A percentile compares a stretch with the other conserved stretches of the same genome.
Evolutionary conservation across 176 grass and related monocot species (phyloP).

Genomic region (Bothriochloa decipiens): DNA sequence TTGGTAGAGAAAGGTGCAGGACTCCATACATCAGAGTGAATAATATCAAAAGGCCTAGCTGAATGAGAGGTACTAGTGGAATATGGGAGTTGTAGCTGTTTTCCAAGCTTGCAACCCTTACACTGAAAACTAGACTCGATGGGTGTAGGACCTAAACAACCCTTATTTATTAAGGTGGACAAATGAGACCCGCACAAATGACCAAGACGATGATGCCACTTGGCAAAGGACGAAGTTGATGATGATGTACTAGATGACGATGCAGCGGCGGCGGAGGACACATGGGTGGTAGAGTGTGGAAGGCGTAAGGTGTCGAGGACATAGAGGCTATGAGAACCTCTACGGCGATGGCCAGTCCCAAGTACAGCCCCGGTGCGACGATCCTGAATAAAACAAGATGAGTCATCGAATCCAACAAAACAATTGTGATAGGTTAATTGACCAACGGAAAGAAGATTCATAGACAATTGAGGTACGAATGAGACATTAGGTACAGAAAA

Average conservation of each 20-base stretch:
- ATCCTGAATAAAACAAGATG: not conserved
- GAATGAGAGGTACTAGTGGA: not conserved
- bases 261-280: not conserved
- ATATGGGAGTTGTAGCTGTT: not conserved
- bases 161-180: no score
- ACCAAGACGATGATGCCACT: not conserved
- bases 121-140: not conserved
- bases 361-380: not conserved
- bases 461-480: not conserved
- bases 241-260: not conserved
- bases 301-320: not conserved
- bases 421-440: not conserved
- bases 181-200: not conserved
- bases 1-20: no score
- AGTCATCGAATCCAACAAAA: not conserved
- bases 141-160: not conserved
- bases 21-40: no score
- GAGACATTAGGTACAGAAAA: not conserved
- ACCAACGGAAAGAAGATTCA: not conserved
- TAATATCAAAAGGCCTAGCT: not conserved
- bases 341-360: not conserved
- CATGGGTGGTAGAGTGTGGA: not conserved
- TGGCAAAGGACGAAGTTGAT: not conserved
- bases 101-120: not conserved
- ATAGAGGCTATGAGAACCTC: not conserved